phyloP scores from a whole-genome alignment of 768 basidiomycete genomes.

The Cyclocybe aegerita region DNA sequence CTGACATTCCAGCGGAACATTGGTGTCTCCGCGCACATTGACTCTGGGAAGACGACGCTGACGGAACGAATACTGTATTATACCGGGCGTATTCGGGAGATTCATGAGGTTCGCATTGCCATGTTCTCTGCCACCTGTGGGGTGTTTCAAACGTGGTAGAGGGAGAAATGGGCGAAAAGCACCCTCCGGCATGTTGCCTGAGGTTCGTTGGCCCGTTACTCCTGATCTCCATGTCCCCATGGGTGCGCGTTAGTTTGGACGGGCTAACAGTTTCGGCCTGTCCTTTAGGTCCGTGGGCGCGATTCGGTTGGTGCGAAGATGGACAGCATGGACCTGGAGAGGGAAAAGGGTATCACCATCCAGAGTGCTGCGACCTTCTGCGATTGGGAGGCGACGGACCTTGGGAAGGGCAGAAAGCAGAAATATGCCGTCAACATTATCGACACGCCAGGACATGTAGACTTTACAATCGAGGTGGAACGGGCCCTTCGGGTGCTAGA shows the following conservation, averaged over 20 bases:
- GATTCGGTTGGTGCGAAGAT: slow-evolving; percentile 99
- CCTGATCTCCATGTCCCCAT: slow-evolving; percentile 18
- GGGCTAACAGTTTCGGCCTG: slow-evolving; percentile 4
- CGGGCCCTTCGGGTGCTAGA: slow-evolving; percentile 94
- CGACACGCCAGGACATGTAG: slow-evolving; percentile 98
- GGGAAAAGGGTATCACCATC: slow-evolving; percentile 99
- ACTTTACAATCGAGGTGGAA: slow-evolving; percentile 99
- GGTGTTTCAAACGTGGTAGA: not conserved
- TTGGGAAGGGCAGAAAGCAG: slow-evolving; percentile 58
- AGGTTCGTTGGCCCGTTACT: slow-evolving; percentile 13
- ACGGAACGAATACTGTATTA: slow-evolving; percentile 96
- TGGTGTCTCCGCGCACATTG: slow-evolving; percentile 93
- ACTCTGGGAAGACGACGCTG: slow-evolving; percentile 97
- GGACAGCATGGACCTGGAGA: slow-evolving; percentile 99
- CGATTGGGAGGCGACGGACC: slow-evolving; percentile 83
- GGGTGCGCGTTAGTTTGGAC: slow-evolving; percentile 12
- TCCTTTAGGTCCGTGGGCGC: slow-evolving; percentile 76
- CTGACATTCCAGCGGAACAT: slow-evolving; percentile 88
- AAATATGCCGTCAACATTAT: slow-evolving; percentile 97
- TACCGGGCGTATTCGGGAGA: slow-evolving; percentile 92
- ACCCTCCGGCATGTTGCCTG: slow-evolving; percentile 9
- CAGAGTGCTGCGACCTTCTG: slow-evolving; percentile 99
- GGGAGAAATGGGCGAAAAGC: not conserved
- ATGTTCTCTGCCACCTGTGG: slow-evolving; percentile 17
- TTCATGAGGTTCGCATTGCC: slow-evolving; percentile 79